Evolutionary conservation across 2,329 filamentous ascomycete species (phyloP).

Genomic region (Ophiocordyceps australis): DNA sequence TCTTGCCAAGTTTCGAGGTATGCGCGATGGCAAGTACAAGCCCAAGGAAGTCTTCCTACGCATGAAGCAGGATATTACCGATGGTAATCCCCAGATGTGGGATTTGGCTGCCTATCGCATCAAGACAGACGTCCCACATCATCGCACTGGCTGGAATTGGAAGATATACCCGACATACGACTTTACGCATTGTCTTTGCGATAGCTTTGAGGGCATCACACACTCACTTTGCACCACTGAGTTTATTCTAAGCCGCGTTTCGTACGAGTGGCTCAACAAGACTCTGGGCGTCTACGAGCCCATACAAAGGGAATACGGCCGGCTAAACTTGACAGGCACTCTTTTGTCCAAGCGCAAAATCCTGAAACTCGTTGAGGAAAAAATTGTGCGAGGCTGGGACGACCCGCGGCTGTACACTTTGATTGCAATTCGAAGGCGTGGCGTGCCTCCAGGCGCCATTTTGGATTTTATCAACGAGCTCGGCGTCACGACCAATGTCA

Average conservation of each 20-base stretch:
- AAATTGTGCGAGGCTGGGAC: slow-evolving; percentile 75
- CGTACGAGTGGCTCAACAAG: slow-evolving; percentile 83
- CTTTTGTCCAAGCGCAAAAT: slow-evolving; percentile 79
- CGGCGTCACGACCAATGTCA: slow-evolving; percentile 68
- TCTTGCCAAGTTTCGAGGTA: slow-evolving; percentile 66
- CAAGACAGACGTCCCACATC: slow-evolving; percentile 50
- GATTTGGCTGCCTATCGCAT: slow-evolving; percentile 85
- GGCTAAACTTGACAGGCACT: slow-evolving; percentile 57
- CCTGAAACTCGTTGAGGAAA: slow-evolving; percentile 56
- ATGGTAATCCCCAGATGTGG: slow-evolving; percentile 91
- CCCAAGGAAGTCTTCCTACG: slow-evolving; percentile 68
- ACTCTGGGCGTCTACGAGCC: slow-evolving; percentile 69
- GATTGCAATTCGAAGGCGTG: slow-evolving; percentile 65
- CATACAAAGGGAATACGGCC: slow-evolving; percentile 74
- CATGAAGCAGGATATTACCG: slow-evolving; percentile 80
- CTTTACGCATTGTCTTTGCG: slow-evolving; percentile 78
- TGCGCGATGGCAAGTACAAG: slow-evolving; percentile 83
- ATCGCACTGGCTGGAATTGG: slow-evolving; percentile 70
- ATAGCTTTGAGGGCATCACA: slow-evolving; percentile 82
- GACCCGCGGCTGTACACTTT: slow-evolving; percentile 82
- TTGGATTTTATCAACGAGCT: slow-evolving; percentile 83
- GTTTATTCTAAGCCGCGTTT: slow-evolving; percentile 67
- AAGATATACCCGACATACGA: slow-evolving; percentile 93
- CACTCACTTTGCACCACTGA: slow-evolving; percentile 90
- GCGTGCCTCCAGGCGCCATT: slow-evolving; percentile 75